Evolutionary conservation across 495 filamentous ascomycete species (phyloP).

Genomic region (Penicillium mononematosum): DNA sequence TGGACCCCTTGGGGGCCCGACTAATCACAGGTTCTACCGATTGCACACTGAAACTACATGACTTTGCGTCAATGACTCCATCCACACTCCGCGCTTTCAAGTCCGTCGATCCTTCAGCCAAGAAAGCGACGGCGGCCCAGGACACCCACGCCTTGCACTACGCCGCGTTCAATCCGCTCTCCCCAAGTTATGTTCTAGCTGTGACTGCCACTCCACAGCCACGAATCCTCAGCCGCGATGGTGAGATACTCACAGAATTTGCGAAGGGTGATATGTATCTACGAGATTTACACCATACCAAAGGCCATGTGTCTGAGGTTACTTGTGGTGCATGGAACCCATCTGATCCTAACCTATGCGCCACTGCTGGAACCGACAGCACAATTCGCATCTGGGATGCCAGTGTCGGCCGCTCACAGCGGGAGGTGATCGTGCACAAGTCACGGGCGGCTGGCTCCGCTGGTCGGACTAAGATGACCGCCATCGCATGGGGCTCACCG

Average conservation of each 20-base stretch:
- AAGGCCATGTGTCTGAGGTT: conserved; percentile 89
- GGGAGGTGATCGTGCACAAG: conserved; percentile 92
- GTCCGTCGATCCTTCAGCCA: conserved; percentile 79
- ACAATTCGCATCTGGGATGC: conserved; percentile 96
- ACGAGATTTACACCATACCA: conserved; percentile 93
- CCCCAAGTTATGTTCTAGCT: conserved; percentile 79
- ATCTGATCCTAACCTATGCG: conserved; percentile 73
- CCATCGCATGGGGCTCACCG: conserved; percentile 81
- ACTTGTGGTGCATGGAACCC: conserved; percentile 88
- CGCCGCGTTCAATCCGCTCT: conserved; percentile 79
- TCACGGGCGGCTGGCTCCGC: conserved; percentile 81
- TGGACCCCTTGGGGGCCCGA: conserved; percentile 82
- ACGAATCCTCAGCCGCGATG: conserved; percentile 84
- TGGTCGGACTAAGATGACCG: conserved; percentile 90
- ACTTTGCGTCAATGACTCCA: conserved; percentile 93
- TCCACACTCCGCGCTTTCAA: conserved; percentile 92
- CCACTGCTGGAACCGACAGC: conserved; percentile 89
- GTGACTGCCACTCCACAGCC: conserved; percentile 85
- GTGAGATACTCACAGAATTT: conserved; percentile 79
- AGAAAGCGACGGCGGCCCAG: conserved; percentile 66
- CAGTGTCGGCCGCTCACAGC: conserved; percentile 80
- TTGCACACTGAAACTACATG: conserved; percentile 87
- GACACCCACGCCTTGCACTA: conserved; percentile 88
- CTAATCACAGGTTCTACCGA: conserved; percentile 87
- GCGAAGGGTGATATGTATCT: conserved; percentile 98